These are phyloP conservation scores for Didymella exigua DNA, from an alignment of 2,329 filamentous ascomycete genomes.

Conservation along the genomic window DNA sequence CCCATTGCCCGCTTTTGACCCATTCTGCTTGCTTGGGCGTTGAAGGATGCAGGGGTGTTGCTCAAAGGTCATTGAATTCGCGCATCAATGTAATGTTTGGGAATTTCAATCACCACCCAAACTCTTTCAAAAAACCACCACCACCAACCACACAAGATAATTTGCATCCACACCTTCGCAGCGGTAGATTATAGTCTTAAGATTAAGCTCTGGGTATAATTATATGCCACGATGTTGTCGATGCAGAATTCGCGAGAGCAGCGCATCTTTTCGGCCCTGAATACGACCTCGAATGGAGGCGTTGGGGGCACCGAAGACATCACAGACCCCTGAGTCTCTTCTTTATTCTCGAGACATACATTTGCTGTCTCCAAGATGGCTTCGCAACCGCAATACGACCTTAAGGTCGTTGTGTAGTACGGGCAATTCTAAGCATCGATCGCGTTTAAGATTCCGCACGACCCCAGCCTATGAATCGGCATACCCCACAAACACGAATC, in stretches of 20 bases:
- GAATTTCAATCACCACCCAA: too few relatives aligned
- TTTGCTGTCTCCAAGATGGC: neutral
- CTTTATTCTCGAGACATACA: neutral
- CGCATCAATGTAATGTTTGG: too few relatives aligned
- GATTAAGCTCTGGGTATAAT: too few relatives aligned
- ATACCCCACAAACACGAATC: neutral
- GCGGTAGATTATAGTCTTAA: too few relatives aligned
- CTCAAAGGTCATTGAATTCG: too few relatives aligned
- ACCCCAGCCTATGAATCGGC: neutral
- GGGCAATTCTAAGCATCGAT: too few relatives aligned
- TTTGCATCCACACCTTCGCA: too few relatives aligned
- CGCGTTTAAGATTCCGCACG: neutral
- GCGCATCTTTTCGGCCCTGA: conserved; percentile 1
- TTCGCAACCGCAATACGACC: conserved; percentile 2
- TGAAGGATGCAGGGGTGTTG: too few relatives aligned
- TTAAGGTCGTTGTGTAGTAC: conserved; percentile 4
- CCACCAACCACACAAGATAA: too few relatives aligned
- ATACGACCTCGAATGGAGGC: neutral
- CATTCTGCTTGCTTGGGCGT: too few relatives aligned
- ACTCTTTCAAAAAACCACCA: neutral
- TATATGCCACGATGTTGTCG: neutral
- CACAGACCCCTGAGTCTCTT: neutral
- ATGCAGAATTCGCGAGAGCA: neutral
- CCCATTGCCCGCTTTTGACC: too few relatives aligned
- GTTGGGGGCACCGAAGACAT: neutral